These are phyloP conservation scores for Talaromyces liani DNA, from an alignment of 495 filamentous ascomycete species.

Conservation along the genomic window DNA sequence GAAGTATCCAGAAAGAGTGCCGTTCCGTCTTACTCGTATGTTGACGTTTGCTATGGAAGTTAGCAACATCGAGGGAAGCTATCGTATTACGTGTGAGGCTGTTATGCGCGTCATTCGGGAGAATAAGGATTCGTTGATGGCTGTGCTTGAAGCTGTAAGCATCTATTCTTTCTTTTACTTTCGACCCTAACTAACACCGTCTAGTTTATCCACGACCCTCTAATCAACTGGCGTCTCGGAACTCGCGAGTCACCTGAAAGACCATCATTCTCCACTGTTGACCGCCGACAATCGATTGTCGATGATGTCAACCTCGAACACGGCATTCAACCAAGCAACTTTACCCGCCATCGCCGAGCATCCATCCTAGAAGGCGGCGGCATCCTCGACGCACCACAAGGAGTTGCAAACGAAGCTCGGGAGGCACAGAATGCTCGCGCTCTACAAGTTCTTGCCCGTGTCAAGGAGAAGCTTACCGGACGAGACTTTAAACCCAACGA, in stretches of 20 bases:
- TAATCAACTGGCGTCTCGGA: conserved; percentile 93
- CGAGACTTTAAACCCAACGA: conserved; percentile 56
- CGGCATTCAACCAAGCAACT: conserved; percentile 37
- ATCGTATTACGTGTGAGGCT: conserved; percentile 93
- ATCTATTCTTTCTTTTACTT: conserved; percentile 6
- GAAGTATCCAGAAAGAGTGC: conserved; percentile 96
- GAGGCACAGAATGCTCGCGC: conserved; percentile 92
- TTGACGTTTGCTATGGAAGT: conserved; percentile 99
- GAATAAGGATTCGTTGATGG: conserved; percentile 98
- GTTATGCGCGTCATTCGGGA: conserved; percentile 95
- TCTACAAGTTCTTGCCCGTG: conserved; percentile 81
- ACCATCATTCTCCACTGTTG: conserved; percentile 66
- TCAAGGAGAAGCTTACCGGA: conserved; percentile 89
- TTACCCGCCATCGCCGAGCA: conserved; percentile 38
- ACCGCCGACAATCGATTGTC: conserved; percentile 70
- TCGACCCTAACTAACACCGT: conserved; percentile 18
- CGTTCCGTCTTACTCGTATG: conserved; percentile 96
- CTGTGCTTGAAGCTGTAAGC: conserved; percentile 93
- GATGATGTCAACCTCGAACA: conserved; percentile 50
- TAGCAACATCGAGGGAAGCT: conserved; percentile 97
- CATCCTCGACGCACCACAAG: conserved; percentile 41
- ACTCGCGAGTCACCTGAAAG: conserved; percentile 74
- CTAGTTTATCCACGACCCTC: conserved; percentile 94
- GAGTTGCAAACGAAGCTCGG: conserved; percentile 41
- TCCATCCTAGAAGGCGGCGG: conserved; percentile 46